Percentiles rank a stretch among this genome's conserved stretches.
phyloP scores from a whole-genome alignment of 768 basidiomycete species.

The Gymnopilus dilepis region DNA sequence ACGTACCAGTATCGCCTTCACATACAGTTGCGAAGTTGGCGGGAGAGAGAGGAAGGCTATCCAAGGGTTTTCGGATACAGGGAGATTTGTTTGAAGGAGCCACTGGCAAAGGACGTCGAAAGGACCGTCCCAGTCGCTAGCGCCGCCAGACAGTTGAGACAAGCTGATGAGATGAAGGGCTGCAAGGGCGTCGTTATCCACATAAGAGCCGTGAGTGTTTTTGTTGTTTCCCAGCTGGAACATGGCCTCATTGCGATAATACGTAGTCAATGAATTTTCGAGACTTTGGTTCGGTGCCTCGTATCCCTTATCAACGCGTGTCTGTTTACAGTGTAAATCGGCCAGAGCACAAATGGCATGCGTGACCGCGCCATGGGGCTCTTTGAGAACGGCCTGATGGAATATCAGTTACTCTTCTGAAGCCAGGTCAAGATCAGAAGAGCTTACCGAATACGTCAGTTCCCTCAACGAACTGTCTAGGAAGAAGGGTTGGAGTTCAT shows the following conservation, averaged over 20 bases:
- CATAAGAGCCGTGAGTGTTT: conserved; percentile 56
- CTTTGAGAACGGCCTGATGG: conserved; percentile 58
- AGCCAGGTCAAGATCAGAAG: background rate
- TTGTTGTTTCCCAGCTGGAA: conserved; percentile 63
- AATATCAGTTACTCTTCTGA: conserved; percentile 9
- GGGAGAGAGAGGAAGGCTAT: conserved; percentile 60
- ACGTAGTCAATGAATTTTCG: conserved; percentile 62
- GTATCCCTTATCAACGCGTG: conserved; percentile 65
- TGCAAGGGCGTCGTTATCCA: conserved; percentile 75
- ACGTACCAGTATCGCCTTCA: conserved; percentile 78
- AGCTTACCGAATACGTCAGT: conserved; percentile 67
- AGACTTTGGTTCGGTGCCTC: conserved; percentile 57
- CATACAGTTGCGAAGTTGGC: conserved; percentile 56
- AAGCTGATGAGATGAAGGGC: conserved; percentile 79
- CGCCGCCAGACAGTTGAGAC: conserved; percentile 71
- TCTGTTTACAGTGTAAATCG: conserved; percentile 67
- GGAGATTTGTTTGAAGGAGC: conserved; percentile 70
- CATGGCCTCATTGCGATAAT: conserved; percentile 72
- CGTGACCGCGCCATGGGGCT: conserved; percentile 74
- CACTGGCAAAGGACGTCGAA: conserved; percentile 78
- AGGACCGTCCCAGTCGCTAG: conserved; percentile 71
- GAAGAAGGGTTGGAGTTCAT: conserved; percentile 69
- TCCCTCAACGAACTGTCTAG: conserved; percentile 65
- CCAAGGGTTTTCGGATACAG: conserved; percentile 67
- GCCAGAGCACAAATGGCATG: conserved; percentile 80